Conservation (phyloP, 805 yeast species). For the Yamadazyma kitorensis region DNA sequence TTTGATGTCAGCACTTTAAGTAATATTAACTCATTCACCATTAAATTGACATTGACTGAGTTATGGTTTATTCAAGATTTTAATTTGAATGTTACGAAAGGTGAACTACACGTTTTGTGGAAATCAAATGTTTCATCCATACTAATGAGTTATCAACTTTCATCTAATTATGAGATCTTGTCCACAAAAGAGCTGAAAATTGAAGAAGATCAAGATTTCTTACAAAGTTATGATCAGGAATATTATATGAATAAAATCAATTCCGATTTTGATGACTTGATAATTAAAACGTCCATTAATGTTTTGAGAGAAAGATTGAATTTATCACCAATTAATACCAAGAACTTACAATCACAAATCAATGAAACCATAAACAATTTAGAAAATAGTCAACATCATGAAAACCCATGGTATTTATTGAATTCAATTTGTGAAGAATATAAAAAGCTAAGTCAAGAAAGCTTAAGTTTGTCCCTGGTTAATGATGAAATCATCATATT, state of each 20-base stretch:
- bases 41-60: constrained; percentile 4
- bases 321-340: constrained; percentile 2
- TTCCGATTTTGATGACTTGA: constrained; percentile 45
- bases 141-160: constrained; percentile 26
- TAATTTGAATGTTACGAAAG: constrained; percentile 1
- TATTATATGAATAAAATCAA: constrained; percentile 45
- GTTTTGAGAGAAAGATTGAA: constrained; percentile 44
- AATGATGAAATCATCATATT: constrained; percentile 18
- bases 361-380: constrained; percentile 19
- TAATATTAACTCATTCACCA: constrained; percentile 6
- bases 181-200: constrained; percentile 1
- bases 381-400: constrained; percentile 25
- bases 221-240: constrained; percentile 28
- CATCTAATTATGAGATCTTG: constrained; percentile 4
- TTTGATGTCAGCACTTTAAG: constrained; percentile 2
- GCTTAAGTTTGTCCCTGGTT: constrained; percentile 44
- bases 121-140: constrained; percentile 59
- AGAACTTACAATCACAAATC: constrained; percentile 15
- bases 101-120: constrained; percentile 44
- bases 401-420: constrained; percentile 64
- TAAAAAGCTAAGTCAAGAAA: constrained; percentile 56
- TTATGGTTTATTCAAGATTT: constrained; percentile 50
- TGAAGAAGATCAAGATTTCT: constrained; percentile 16
- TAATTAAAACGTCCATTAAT: constrained; percentile 51
- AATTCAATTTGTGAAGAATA: constrained; percentile 73